Percentiles rank a stretch among this genome's conserved stretches.
Evolutionary conservation across 805 yeast genomes (phyloP).

Genomic region (Torulaspora quercuum): DNA sequence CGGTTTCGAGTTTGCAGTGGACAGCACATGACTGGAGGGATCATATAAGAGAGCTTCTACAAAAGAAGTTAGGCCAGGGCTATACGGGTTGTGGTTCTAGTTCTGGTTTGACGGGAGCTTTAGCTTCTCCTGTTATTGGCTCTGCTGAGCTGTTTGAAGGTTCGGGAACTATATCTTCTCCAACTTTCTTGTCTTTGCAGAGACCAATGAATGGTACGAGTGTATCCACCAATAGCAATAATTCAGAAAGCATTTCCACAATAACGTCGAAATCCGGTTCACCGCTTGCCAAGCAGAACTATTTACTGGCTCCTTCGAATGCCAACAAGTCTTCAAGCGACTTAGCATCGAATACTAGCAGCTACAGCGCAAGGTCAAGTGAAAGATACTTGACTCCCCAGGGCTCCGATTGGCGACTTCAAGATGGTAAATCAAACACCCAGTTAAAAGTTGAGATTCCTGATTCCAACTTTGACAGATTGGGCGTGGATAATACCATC

Average conservation of each 20-base stretch:
- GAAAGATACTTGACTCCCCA: constrained; percentile 4
- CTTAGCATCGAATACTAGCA: constrained; percentile 5
- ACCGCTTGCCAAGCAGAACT: constrained; percentile 6
- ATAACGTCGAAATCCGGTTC: constrained; percentile 10
- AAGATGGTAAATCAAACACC: neutral
- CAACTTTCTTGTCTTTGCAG: constrained; percentile 17
- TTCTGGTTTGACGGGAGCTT: constrained; percentile 59
- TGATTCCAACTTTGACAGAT: constrained; percentile 13
- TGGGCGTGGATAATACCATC: constrained; percentile 4
- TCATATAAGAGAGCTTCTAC: constrained; percentile 53
- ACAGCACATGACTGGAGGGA: constrained; percentile 55
- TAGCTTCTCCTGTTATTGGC: constrained; percentile 47
- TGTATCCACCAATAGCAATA: constrained; percentile 4
- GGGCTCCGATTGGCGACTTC: constrained; percentile 1
- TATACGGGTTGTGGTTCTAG: constrained; percentile 76
- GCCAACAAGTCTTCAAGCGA: constrained; percentile 1
- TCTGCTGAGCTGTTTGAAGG: constrained; percentile 36
- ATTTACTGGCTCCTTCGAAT: neutral
- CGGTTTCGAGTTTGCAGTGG: constrained; percentile 48
- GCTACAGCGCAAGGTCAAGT: constrained; percentile 3
- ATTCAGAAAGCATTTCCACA: constrained; percentile 8
- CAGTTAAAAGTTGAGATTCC: constrained; percentile 10
- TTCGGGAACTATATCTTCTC: constrained; percentile 21
- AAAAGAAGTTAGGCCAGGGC: constrained; percentile 52
- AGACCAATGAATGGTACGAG: constrained; percentile 9